Conservation (phyloP, 2,329 filamentous ascomycete genomes). For the Botrytis byssoidea region DNA sequence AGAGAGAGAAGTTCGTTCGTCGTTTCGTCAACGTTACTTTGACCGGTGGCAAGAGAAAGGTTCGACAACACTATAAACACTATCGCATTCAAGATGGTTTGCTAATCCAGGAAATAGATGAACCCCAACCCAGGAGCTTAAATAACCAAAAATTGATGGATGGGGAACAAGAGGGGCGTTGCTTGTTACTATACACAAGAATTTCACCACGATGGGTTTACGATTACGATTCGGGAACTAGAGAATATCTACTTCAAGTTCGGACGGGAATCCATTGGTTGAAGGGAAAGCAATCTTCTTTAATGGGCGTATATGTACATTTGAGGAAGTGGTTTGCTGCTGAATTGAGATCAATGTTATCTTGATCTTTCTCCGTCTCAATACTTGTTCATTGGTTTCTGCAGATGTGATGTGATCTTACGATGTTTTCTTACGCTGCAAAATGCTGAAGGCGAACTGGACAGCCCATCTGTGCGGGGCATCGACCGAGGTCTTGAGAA, state of each 20-base stretch:
- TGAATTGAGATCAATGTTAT: conserved; percentile 24
- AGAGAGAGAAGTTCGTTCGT: conserved; percentile 93
- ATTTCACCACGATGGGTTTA: conserved; percentile 17
- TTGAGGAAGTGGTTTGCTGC: conserved; percentile 24
- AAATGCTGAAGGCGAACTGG: neutral
- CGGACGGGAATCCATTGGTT: conserved; percentile 30
- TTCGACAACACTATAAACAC: conserved; percentile 40
- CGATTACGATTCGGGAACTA: conserved; percentile 25
- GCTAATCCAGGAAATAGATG: conserved; percentile 55
- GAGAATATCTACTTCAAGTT: conserved; percentile 33
- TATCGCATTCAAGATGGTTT: conserved; percentile 12
- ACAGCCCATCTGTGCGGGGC: neutral
- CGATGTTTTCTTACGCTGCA: neutral
- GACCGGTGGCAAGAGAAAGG: conserved; percentile 98
- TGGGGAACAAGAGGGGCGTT: conserved; percentile 32
- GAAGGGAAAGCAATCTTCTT: conserved; percentile 37
- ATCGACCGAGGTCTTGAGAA: neutral
- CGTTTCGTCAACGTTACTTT: conserved; percentile 98
- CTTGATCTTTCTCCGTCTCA: conserved; percentile 21
- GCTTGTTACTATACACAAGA: conserved; percentile 29
- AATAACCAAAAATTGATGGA: conserved; percentile 36
- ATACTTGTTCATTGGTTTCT: conserved; percentile 14
- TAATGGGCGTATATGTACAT: conserved; percentile 38
- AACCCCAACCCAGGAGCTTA: conserved; percentile 82
- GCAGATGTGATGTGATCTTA: conserved; percentile 11